phyloP scores from a whole-genome alignment of 2,329 filamentous ascomycete genomes.

The Hyphodiscus sp. region DNA sequence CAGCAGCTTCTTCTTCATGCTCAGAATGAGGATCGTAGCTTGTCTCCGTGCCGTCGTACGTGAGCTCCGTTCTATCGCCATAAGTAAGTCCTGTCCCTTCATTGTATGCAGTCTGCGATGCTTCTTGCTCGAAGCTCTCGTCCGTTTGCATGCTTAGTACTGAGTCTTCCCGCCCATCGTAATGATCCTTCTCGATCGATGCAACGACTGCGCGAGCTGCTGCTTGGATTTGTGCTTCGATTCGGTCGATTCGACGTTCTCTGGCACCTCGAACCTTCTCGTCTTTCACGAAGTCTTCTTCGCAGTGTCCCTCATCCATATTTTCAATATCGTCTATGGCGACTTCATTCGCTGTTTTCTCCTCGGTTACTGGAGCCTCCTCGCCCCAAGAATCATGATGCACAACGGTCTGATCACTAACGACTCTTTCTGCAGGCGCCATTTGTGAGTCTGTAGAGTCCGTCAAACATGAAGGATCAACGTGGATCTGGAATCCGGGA shows the following conservation, averaged over 20 bases:
- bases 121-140: constrained; percentile 22
- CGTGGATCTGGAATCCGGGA: constrained; percentile 26
- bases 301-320: not conserved
- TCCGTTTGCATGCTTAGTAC: constrained; percentile 30
- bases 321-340: constrained; percentile 2
- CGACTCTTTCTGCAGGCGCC: constrained; percentile 15
- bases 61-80: constrained; percentile 19
- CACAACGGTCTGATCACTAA: constrained; percentile 21
- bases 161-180: constrained; percentile 26
- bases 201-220: constrained; percentile 46
- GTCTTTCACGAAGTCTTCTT: constrained; percentile 9
- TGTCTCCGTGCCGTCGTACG: constrained; percentile 12
- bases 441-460: constrained; percentile 14
- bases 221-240: constrained; percentile 47
- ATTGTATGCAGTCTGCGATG: constrained; percentile 18
- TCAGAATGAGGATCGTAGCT: constrained; percentile 17
- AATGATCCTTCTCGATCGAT: constrained; percentile 37
- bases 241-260: constrained; percentile 27
- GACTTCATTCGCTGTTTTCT: not conserved
- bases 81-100: constrained; percentile 19
- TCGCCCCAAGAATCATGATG: constrained; percentile 15
- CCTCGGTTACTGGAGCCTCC: not conserved
- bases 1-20: constrained; percentile 7
- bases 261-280: constrained; percentile 13
- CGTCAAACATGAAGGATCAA: constrained; percentile 25